phyloP scores from a whole-genome alignment of 1,284 basidiomycete species.

The Malassezia equina region DNA sequence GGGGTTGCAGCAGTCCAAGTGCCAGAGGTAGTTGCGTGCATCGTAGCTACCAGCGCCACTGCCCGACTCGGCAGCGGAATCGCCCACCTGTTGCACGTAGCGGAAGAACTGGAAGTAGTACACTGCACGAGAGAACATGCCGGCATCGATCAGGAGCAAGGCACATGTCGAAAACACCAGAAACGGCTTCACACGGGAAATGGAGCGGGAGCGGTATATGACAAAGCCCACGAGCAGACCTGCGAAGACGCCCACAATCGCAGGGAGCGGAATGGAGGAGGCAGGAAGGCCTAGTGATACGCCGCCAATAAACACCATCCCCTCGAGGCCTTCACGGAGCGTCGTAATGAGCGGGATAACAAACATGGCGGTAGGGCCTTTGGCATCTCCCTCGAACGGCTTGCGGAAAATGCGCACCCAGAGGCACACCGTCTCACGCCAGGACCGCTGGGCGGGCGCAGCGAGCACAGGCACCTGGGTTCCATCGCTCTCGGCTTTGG shows the following conservation, averaged over 20 bases:
- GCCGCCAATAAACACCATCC: constrained; percentile 43
- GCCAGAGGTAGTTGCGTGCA: constrained; percentile 34
- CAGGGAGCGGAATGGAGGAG: constrained; percentile 39
- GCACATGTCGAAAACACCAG: constrained; percentile 36
- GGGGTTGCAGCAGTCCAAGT: constrained; percentile 69
- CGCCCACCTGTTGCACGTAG: constrained; percentile 36
- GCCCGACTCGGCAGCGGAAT: constrained; percentile 33
- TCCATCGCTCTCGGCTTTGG: background rate
- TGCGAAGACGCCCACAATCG: constrained; percentile 33
- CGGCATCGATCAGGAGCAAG: constrained; percentile 40
- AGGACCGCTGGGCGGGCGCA: background rate
- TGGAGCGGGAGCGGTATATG: constrained; percentile 33
- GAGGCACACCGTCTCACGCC: background rate
- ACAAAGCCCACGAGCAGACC: constrained; percentile 32
- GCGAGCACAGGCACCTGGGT: background rate
- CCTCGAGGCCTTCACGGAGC: constrained; percentile 43
- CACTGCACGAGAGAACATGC: constrained; percentile 35
- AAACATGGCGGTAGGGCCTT: constrained; percentile 28
- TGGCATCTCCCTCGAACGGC: constrained; percentile 9
- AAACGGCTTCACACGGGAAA: constrained; percentile 29
- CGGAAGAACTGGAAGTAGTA: constrained; percentile 41
- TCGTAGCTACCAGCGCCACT: constrained; percentile 37
- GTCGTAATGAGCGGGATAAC: constrained; percentile 42
- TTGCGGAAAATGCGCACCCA: background rate
- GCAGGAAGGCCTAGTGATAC: constrained; percentile 42